Evolutionary conservation across 2,329 filamentous ascomycete genomes (phyloP).

Genomic region (Cylindrodendrum hubeiense): DNA sequence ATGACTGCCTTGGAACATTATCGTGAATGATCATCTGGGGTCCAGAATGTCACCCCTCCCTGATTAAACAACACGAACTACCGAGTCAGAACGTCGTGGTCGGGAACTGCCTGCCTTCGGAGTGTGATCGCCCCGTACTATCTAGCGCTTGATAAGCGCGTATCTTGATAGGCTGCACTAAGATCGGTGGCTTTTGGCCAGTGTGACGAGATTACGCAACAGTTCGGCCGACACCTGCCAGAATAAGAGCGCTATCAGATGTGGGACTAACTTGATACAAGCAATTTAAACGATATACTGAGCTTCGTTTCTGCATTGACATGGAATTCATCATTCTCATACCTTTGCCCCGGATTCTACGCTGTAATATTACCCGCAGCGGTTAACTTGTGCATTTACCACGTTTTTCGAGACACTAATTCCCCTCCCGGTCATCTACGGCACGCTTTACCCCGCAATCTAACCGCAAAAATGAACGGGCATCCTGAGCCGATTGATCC

Average conservation of each 20-base stretch:
- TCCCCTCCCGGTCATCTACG: background rate
- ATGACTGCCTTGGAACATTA: background rate
- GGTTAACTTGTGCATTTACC: too few species aligned
- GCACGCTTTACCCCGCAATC: background rate
- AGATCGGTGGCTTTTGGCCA: background rate
- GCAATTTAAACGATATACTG: background rate
- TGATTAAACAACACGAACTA: too few species aligned
- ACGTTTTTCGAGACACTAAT: too few species aligned
- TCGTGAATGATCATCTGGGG: background rate
- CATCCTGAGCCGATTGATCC: background rate
- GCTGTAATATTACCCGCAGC: background rate
- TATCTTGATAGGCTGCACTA: background rate
- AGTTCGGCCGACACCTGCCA: conserved; percentile 1
- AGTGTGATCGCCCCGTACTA: background rate
- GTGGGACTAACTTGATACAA: background rate
- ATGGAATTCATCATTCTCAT: background rate
- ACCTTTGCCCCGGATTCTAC: background rate
- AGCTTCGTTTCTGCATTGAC: background rate
- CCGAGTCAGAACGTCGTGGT: background rate
- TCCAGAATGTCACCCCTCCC: background rate
- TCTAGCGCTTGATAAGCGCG: conserved; percentile 9
- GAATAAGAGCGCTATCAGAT: background rate
- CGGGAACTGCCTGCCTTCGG: background rate
- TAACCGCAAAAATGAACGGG: background rate
- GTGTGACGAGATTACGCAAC: background rate